Conservation (phyloP, 148 eudicot genomes). For the Persicaria maculosa region DNA sequence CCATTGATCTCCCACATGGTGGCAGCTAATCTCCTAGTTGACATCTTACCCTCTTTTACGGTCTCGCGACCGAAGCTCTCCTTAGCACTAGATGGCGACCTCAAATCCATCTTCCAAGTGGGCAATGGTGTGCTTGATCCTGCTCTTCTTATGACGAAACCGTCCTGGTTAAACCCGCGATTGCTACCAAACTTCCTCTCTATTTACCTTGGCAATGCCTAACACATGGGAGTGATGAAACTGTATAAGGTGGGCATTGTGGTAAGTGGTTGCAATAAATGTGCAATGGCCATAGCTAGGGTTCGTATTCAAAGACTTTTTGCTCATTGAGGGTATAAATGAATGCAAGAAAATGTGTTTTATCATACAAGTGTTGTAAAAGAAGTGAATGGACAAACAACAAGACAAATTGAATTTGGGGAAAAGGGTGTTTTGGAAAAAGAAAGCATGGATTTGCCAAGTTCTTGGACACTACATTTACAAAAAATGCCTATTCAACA, state of each 20-base stretch:
- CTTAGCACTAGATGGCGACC: not conserved
- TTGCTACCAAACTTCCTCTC: conserved; percentile 14
- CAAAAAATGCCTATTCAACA: not conserved
- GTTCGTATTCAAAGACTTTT: not conserved
- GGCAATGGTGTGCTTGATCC: not conserved
- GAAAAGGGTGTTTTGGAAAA: not conserved
- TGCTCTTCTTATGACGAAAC: not conserved
- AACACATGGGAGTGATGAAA: not conserved
- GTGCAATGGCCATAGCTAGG: not conserved
- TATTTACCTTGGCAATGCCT: conserved; percentile 30
- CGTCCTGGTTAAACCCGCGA: not conserved
- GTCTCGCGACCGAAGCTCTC: not conserved
- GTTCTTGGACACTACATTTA: not conserved
- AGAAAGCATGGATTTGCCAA: not conserved
- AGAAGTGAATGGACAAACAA: not conserved
- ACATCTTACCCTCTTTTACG: conserved; percentile 10
- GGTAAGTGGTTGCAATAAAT: conserved; percentile 1
- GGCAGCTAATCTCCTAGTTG: conserved; percentile 14
- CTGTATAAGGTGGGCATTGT: not conserved
- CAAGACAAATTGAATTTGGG: not conserved
- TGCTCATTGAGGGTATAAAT: not conserved
- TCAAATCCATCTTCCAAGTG: conserved; percentile 8
- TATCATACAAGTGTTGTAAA: not conserved
- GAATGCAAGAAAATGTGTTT: not conserved
- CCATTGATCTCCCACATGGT: conserved; percentile 19